Base-by-base conservation (phyloP, 768 basidiomycete genomes). In the Serpula lacrymans region DNA sequence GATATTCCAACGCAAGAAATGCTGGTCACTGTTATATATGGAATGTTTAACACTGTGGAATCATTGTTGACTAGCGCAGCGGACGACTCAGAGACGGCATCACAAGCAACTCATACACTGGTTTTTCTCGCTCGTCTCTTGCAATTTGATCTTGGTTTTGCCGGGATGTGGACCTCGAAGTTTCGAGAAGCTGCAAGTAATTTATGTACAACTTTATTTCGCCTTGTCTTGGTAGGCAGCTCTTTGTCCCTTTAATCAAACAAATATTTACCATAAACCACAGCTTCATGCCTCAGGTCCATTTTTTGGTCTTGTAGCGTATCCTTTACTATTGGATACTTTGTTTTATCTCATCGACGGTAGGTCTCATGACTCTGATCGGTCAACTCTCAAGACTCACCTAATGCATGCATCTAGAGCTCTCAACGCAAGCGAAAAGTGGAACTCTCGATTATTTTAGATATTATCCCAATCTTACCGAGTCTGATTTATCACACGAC, bases 261-360 rank as follows among this genome's bases (percentile, higher is more conserved):
- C 24, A n/a, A 8, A 24, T 25, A 23, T 16, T 38, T 53, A 28
- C 17, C 34, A 24, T 42, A 39, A 48, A 39, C 34, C n/a, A 5
- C 47, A 88, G 84, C 57, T 72, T 14, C 74, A 78, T 43, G 76
- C 74, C 10, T 60, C 71, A 5, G 77, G 80, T n/a, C 62, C 66
- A 29, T 63, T 70, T 37, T 59, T 78, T 7, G 77, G 84, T 51
- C 58, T 75, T 2, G 68, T 80, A 30, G 65, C 75, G 32, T 88
- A 80, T 60, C 73, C 82, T 0, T 56, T 88, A 30, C 61, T 89
- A 23, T 58, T 88, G 17, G 88, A 91, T 63, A 89, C 88, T 3
- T 62, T 86, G 1, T 78, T 79, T 50, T 85, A 81, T 53, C 60
- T 87, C 6, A 68, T 84, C 22, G 88, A 90, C 53, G 88, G 88